phyloP scores from a whole-genome alignment of 2,329 filamentous ascomycete genomes.

The Daldinia eschscholtzii region DNA sequence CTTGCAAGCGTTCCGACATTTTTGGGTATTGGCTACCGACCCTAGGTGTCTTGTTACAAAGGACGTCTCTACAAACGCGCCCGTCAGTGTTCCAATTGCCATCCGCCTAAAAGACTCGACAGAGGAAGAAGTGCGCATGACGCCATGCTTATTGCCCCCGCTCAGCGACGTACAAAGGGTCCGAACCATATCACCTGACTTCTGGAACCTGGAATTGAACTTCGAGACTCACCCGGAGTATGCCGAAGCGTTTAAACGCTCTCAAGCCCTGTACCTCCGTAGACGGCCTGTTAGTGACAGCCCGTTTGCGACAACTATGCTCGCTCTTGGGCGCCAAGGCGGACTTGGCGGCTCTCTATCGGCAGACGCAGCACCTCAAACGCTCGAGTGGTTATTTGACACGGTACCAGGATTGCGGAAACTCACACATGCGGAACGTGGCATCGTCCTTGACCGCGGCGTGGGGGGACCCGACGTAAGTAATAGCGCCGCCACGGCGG shows the following conservation, averaged over 20 bases:
- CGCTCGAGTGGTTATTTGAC: conserved; percentile 82
- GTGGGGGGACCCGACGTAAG: conserved; percentile 62
- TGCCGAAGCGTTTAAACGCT: conserved; percentile 72
- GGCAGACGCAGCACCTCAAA: conserved; percentile 51
- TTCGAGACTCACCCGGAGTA: conserved; percentile 74
- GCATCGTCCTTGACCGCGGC: conserved; percentile 68
- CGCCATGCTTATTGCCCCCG: conserved; percentile 73
- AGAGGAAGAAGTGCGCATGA: conserved; percentile 58
- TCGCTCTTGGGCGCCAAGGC: conserved; percentile 71
- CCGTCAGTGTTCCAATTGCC: conserved; percentile 78
- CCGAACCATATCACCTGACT: conserved; percentile 70
- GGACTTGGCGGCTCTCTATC: conserved; percentile 34
- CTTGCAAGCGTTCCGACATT: conserved; percentile 94
- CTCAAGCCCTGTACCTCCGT: conserved; percentile 81
- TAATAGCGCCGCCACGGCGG: conserved; percentile 58
- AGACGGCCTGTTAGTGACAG: conserved; percentile 76
- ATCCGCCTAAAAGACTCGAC: conserved; percentile 67
- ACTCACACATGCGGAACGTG: conserved; percentile 75
- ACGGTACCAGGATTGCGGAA: conserved; percentile 64
- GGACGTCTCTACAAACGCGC: conserved; percentile 85
- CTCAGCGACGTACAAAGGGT: conserved; percentile 72
- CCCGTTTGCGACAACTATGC: conserved; percentile 79
- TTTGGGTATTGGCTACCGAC: conserved; percentile 95
- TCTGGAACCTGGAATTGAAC: conserved; percentile 86
- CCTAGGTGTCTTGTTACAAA: conserved; percentile 88